These are phyloP conservation scores for Rhizopogon vesiculosus DNA, from an alignment of 768 basidiomycete genomes.

Conservation along the genomic window DNA sequence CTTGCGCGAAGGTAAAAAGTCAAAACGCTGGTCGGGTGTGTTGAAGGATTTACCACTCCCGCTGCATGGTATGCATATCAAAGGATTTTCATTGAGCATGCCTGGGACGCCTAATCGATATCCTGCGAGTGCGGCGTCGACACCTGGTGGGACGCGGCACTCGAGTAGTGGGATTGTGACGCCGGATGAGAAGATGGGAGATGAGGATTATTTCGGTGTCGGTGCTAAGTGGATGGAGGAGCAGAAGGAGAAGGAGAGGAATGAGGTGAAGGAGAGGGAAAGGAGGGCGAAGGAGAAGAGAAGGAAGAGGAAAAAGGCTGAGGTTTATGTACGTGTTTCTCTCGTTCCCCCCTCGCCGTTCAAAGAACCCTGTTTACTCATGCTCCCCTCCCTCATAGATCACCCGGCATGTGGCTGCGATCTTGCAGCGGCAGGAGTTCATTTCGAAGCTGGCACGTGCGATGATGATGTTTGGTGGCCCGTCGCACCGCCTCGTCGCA, in stretches of 20 bases:
- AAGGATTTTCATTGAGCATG: constrained; percentile 6
- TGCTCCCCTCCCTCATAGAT: constrained; percentile 41
- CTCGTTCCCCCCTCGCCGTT: neutral
- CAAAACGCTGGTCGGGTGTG: constrained; percentile 30
- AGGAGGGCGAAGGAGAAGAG: constrained; percentile 33
- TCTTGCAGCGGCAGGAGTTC: constrained; percentile 80
- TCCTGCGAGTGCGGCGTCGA: neutral
- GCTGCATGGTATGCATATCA: constrained; percentile 12
- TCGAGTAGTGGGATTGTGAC: constrained; percentile 13
- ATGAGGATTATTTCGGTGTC: constrained; percentile 26
- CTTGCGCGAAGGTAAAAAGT: constrained; percentile 4
- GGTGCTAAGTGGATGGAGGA: constrained; percentile 24
- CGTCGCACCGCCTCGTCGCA: constrained; percentile 76
- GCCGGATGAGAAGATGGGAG: constrained; percentile 15
- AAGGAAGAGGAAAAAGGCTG: constrained; percentile 63
- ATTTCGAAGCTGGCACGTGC: constrained; percentile 78
- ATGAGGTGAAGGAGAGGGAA: constrained; percentile 34
- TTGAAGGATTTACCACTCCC: constrained; percentile 36
- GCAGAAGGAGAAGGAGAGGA: constrained; percentile 37
- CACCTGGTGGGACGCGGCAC: constrained; percentile 9
- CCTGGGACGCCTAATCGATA: constrained; percentile 5
- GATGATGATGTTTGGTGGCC: constrained; percentile 89
- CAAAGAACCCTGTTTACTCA: neutral
- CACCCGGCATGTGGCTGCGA: constrained; percentile 78
- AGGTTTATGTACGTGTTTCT: constrained; percentile 61